These are phyloP conservation scores for Lentinula aciculospora DNA, from an alignment of 768 basidiomycete genomes.

Conservation along the genomic window DNA sequence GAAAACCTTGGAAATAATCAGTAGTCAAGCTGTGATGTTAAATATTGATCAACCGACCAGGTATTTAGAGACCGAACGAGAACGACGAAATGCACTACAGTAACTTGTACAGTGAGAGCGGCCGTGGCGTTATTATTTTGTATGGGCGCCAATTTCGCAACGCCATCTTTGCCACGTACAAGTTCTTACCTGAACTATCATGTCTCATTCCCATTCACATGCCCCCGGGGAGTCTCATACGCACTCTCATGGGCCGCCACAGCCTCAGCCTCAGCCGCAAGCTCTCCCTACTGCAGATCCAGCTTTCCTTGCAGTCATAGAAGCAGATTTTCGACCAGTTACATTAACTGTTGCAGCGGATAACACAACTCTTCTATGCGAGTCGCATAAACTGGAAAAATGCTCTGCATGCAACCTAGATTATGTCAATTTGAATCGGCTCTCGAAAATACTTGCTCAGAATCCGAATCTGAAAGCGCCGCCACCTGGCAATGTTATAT, in stretches of 20 bases:
- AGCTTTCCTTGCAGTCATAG: conserved; percentile 68
- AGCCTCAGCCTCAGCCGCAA: conserved; percentile 33
- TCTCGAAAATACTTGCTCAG: conserved; percentile 61
- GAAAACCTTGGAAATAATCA: too few relatives aligned
- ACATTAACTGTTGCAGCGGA: conserved; percentile 48
- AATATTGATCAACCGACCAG: too few relatives aligned
- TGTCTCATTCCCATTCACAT: conserved; percentile 66
- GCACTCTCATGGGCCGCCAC: conserved; percentile 41
- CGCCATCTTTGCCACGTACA: neutral
- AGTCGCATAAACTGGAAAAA: conserved; percentile 62
- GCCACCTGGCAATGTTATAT: conserved; percentile 74
- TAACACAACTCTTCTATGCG: conserved; percentile 53
- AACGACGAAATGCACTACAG: too few relatives aligned
- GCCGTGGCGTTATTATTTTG: too few relatives aligned
- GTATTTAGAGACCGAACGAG: too few relatives aligned
- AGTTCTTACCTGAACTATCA: conserved; percentile 16
- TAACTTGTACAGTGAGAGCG: too few relatives aligned
- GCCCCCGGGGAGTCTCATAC: conserved; percentile 49
- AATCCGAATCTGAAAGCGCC: conserved; percentile 67
- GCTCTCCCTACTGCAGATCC: conserved; percentile 55
- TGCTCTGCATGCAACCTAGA: conserved; percentile 72
- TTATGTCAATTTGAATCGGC: conserved; percentile 69
- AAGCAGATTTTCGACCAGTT: conserved; percentile 61
- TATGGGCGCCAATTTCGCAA: neutral
- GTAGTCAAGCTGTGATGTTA: too few relatives aligned